phyloP scores from a whole-genome alignment of 306 rosid species.

The Glycyrrhiza uralensis region DNA sequence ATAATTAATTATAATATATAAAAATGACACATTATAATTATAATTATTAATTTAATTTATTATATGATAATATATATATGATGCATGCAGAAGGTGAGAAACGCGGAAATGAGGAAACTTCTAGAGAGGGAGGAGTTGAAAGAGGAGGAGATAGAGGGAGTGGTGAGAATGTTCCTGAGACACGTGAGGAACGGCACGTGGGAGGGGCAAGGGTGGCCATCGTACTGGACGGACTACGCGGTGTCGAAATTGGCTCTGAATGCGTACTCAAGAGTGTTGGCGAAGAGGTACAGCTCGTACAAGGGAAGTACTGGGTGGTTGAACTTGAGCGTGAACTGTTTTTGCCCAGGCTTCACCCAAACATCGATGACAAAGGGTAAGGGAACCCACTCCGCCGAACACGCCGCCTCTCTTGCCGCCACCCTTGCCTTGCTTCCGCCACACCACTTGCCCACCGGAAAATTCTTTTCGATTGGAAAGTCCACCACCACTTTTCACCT shows the following conservation, averaged over 20 bases:
- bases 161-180: conserved; percentile 43
- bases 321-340: conserved; percentile 58
- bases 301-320: conserved; percentile 3
- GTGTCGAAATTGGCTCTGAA: conserved; percentile 81
- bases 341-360: conserved; percentile 89
- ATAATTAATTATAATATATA: background rate
- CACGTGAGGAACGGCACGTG: conserved; percentile 63
- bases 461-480: conserved; percentile 42
- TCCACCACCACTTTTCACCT: too few relatives aligned
- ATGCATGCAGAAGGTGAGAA: conserved; percentile 67
- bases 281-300: conserved; percentile 30
- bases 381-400: conserved; percentile 64
- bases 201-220: conserved; percentile 80
- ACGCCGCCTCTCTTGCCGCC: conserved; percentile 49
- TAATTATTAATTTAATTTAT: too few relatives aligned
- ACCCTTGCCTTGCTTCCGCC: conserved; percentile 67
- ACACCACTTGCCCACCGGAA: conserved; percentile 48
- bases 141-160: conserved; percentile 49
- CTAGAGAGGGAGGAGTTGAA: conserved; percentile 32
- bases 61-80: too few relatives aligned
- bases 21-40: too few relatives aligned
- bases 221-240: conserved; percentile 84
- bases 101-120: conserved; percentile 33
- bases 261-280: conserved; percentile 62
- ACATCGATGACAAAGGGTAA: conserved; percentile 77